Conservation (phyloP, 345 rosid species). For the Citrus medica region DNA sequence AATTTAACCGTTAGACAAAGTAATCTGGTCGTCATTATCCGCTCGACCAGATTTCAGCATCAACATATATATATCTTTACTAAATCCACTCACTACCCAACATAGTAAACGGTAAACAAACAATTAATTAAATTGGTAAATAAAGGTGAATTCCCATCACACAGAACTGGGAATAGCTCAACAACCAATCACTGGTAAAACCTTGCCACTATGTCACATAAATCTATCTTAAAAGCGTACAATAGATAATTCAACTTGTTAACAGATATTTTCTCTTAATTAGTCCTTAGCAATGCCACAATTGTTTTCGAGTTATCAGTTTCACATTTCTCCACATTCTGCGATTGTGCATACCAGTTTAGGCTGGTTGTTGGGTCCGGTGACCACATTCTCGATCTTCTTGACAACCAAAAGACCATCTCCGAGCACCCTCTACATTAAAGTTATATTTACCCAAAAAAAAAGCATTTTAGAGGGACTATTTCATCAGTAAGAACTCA, state of each 20-base stretch:
- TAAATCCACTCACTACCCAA: no score
- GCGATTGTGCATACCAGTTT: slow-evolving; percentile 72
- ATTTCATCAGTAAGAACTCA: background rate
- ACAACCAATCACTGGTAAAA: no score
- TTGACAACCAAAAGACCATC: slow-evolving; percentile 81
- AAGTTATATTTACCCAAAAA: background rate
- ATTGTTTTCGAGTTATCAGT: background rate
- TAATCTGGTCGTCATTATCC: no score
- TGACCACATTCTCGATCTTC: slow-evolving; percentile 93
- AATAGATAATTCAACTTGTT: background rate
- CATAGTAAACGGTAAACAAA: no score
- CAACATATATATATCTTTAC: no score
- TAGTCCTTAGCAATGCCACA: background rate
- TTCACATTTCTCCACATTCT: slow-evolving; percentile 95
- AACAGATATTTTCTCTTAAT: background rate
- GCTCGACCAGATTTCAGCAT: no score
- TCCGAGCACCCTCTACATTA: slow-evolving; percentile 78
- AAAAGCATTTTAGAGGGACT: background rate
- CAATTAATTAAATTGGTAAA: no score
- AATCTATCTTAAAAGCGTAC: background rate
- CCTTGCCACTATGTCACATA: no score
- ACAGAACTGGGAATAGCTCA: no score
- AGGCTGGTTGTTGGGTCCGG: slow-evolving; percentile 90
- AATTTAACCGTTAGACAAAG: no score
- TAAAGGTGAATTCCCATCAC: no score